Conservation (phyloP, 1,284 basidiomycete species). For the Ganoderma lucidum region DNA sequence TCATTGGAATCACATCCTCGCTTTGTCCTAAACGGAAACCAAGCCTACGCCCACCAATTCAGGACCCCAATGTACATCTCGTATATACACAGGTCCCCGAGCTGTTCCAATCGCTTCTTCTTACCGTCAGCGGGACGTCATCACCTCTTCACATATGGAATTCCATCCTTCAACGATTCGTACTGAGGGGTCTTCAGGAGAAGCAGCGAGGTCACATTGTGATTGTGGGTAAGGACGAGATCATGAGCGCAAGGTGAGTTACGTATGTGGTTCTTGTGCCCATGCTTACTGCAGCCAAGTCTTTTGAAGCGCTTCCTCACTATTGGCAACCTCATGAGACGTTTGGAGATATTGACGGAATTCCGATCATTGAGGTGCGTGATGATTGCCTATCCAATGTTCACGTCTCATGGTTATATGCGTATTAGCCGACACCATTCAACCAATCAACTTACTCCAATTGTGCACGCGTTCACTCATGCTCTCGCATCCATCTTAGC, state of each 20-base stretch:
- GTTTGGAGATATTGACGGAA: slow-evolving; percentile 64
- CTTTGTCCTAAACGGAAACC: not conserved
- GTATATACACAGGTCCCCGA: slow-evolving; percentile 55
- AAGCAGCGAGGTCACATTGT: slow-evolving; percentile 46
- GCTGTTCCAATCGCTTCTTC: slow-evolving; percentile 58
- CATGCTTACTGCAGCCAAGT: slow-evolving; percentile 44
- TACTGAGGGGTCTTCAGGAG: slow-evolving; percentile 44
- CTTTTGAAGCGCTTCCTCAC: slow-evolving; percentile 65
- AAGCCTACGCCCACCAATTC: slow-evolving; percentile 52
- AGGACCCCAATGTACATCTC: slow-evolving; percentile 46
- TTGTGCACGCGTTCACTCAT: slow-evolving; percentile 71
- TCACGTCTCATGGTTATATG: not conserved
- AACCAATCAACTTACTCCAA: slow-evolving; percentile 52
- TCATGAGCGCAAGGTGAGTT: slow-evolving; percentile 61
- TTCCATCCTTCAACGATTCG: slow-evolving; percentile 55
- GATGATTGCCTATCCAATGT: not conserved
- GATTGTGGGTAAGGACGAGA: slow-evolving; percentile 62
- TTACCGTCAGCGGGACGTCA: slow-evolving; percentile 67
- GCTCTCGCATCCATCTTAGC: slow-evolving; percentile 62
- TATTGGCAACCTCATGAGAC: slow-evolving; percentile 69
- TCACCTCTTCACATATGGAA: slow-evolving; percentile 74
- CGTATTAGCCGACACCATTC: slow-evolving; percentile 1
- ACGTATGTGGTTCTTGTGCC: not conserved
- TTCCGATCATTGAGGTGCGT: slow-evolving; percentile 53
- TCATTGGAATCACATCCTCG: not conserved